phyloP scores from a whole-genome alignment of 2,329 filamentous ascomycete genomes.

The Epichloe gansuensis region DNA sequence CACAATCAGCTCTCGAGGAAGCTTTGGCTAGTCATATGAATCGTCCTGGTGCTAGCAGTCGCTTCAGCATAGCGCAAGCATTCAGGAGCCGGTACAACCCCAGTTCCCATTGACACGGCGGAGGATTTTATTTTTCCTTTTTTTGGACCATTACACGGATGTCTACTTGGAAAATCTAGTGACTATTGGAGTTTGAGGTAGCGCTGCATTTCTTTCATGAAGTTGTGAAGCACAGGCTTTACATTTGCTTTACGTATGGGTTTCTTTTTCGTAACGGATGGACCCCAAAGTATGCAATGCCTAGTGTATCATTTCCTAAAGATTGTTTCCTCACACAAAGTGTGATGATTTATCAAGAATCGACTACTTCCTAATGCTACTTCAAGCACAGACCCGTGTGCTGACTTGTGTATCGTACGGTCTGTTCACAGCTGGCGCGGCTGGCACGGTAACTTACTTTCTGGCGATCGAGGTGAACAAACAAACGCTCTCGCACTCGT shows the following conservation, averaged over 20 bases:
- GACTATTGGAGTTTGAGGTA: background rate
- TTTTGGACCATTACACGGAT: background rate
- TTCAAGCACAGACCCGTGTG: background rate
- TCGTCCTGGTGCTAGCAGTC: conserved; percentile 22
- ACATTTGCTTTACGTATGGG: background rate
- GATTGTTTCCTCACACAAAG: background rate
- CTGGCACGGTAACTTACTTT: background rate
- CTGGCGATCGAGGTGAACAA: background rate
- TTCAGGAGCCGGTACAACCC: conserved; percentile 49
- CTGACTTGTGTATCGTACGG: background rate
- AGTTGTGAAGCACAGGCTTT: background rate
- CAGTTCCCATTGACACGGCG: conserved; percentile 17
- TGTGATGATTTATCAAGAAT: background rate
- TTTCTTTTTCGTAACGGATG: background rate
- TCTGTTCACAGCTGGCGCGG: background rate
- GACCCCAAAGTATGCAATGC: background rate
- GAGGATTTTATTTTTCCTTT: background rate
- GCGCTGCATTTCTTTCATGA: background rate
- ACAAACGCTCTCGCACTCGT: background rate
- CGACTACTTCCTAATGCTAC: too few relatives aligned
- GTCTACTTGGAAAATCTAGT: background rate
- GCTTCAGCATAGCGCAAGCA: conserved; percentile 58
- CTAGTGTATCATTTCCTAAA: background rate
- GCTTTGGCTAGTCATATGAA: conserved; percentile 48
- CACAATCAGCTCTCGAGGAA: conserved; percentile 69